Evolutionary conservation across 768 basidiomycete species (phyloP), one percentile per base, ranked within the genome.

Genomic region (Tricholoma sp.): DNA sequence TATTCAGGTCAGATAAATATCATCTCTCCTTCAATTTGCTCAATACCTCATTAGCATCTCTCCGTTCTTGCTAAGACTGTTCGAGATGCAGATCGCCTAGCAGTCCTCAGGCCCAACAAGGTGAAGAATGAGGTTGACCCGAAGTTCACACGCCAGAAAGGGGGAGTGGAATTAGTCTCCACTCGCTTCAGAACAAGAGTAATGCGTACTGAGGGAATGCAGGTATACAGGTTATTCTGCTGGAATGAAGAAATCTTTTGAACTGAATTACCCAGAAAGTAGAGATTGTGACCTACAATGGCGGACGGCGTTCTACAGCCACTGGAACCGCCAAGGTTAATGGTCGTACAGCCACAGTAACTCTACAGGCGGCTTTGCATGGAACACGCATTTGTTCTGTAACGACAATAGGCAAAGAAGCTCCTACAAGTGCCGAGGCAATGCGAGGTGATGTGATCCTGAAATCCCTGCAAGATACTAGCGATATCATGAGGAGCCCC

Each of bases 61-160:
- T 20, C 29, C n/a, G 63, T 71, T 4, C 34, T 81, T 0, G 65
- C 76, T 8, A 76, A 67, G 47, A 67, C 73, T 34, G 65, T 72
- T 49, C 76, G 80, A 18, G 66, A 76, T 41, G 66, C 68, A 13
- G 65, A 73, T n/a, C 67, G 67, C 20, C 62, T 80, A 4, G 59
- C 71, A 0, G 65, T 65, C 0, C 52, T 80, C 41, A 82, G 82
- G 57, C 84, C 84, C 0, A 64, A 59, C 7, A 50, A 41, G 1
- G 63, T 73, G n/a, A 76, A 73, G 62, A 81, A 85, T 36, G 80
- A 84, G 15, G 69, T 85, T 7, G 52, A 59, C 5, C 32, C 63
- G 3, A 56, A 69, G 0, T 70, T 70, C 57, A 64, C 45, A 1
- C 7, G 54, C 10, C 67, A 67, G 44, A 63, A 72, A 24, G 75